A percentile compares a stretch with the other conserved stretches of the same genome.
Conservation (phyloP, 2,329 filamentous ascomycete species). For the Colletotrichum musae region DNA sequence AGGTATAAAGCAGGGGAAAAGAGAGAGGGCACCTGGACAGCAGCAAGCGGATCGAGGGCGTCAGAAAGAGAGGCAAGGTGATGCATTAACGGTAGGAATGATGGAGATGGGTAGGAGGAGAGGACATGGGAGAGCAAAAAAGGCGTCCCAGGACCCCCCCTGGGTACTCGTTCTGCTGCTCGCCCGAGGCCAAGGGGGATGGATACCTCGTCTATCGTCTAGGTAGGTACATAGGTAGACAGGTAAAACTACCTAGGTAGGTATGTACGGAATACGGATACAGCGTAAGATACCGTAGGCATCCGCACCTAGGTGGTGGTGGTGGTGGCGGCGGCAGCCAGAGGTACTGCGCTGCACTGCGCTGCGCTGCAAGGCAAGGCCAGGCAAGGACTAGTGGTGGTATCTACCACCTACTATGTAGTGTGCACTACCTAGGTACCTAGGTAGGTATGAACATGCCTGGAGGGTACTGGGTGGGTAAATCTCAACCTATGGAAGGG, state of each 20-base stretch:
- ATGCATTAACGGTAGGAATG: constrained; percentile 34
- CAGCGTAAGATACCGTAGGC: background rate
- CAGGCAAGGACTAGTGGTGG: background rate
- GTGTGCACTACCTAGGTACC: background rate
- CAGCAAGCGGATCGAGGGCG: constrained; percentile 18
- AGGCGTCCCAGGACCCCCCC: constrained; percentile 11
- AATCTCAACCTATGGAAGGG: too few relatives aligned
- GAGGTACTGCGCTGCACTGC: background rate
- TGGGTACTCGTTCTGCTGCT: background rate
- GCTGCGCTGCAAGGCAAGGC: constrained; percentile 2
- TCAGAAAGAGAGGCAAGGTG: constrained; percentile 20
- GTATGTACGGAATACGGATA: too few relatives aligned
- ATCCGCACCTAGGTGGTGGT: constrained; percentile 5
- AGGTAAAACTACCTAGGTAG: too few relatives aligned
- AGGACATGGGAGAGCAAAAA: constrained; percentile 38
- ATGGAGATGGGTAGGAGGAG: constrained; percentile 34
- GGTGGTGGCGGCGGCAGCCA: constrained; percentile 15
- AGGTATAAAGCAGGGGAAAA: constrained; percentile 7
- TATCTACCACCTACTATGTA: too few relatives aligned
- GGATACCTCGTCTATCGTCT: background rate
- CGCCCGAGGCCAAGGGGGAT: background rate
- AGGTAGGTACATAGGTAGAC: background rate
- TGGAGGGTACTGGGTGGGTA: too few relatives aligned
- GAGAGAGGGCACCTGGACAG: constrained; percentile 1
- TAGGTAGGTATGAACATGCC: too few relatives aligned